These are phyloP conservation scores for Hordeum marinum DNA, from an alignment of 176 grass and related monocot species.

Conservation along the genomic window DNA sequence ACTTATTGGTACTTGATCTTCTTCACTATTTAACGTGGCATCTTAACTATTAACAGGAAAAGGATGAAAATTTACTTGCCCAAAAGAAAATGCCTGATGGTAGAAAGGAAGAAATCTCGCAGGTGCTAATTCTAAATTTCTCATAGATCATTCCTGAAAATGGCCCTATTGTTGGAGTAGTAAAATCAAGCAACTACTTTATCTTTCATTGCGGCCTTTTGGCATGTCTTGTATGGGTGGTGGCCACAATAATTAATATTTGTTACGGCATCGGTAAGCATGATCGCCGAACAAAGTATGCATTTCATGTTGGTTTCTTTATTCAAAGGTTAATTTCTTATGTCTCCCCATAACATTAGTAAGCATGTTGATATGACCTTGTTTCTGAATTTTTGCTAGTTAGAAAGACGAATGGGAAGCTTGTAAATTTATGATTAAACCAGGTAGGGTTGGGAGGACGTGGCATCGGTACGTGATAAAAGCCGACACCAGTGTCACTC, in stretches of 20 bases:
- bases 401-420: background rate
- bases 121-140: conserved; percentile 53
- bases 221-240: background rate
- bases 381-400: background rate
- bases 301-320: conserved; percentile 6
- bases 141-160: conserved; percentile 10
- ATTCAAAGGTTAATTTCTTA: background rate
- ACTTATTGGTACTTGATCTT: conserved; percentile 14
- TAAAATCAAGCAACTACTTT: background rate
- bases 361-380: background rate
- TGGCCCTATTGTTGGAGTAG: background rate
- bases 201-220: background rate
- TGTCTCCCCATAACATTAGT: background rate
- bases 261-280: background rate
- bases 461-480: background rate
- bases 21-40: conserved; percentile 4
- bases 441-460: background rate
- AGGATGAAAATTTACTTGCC: conserved; percentile 84
- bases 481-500: background rate
- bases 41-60: conserved; percentile 50
- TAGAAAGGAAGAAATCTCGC: conserved; percentile 90
- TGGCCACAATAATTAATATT: background rate
- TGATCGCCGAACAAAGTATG: background rate
- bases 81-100: conserved; percentile 97
- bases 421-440: background rate